Base-by-base conservation (phyloP, 2,329 filamentous ascomycete species). In the Xylariales sp. region DNA sequence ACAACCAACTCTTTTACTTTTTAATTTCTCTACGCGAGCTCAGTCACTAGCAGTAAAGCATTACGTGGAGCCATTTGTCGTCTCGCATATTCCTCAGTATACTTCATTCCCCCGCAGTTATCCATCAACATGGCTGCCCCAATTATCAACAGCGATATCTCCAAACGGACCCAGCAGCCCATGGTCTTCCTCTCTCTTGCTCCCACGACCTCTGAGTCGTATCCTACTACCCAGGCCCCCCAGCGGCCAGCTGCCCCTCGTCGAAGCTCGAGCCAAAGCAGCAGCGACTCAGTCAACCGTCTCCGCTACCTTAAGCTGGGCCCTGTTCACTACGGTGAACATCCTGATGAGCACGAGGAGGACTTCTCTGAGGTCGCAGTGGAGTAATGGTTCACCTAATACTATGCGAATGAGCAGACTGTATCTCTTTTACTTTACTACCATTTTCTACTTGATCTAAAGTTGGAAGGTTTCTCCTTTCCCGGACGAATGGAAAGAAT, bases 311-410 rank as follows among this genome's bases (percentile, higher is more conserved):
- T 83, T 49, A 81, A 80, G 67, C 74, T 83, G 41, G 74, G 75
- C 17, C 78, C 78, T 23, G 77, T 82, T 42, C 76, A 81, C 69
- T 80, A 69, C 60, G 78, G 78, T 47, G 76, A 76, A 66, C 73
- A 78, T 59, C 62, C 63, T 16, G 75, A 67, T 44, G 74, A 72
- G 39, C 65, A 76, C 64, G 70, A 75, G 63, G 67, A 63, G 31
- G 77, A 81, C 65, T 80, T 65, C 56, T 60, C 71, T 59, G 69
- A 74, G 51, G 59, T 70, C 28, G 61, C 61, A 21, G 56, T 69
- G 43, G 60, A 65, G 55, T 66, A 54, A 57, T 40, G n/a, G n/a
- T n/a, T n/a, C n/a, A n/a, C n/a, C n/a, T n/a, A n/a, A n/a, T n/a
- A n/a, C n/a, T n/a, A n/a, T n/a, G n/a, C n/a, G n/a, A n/a, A n/a